Conservation (phyloP, 495 filamentous ascomycete species). For the Penicillium lagena region DNA sequence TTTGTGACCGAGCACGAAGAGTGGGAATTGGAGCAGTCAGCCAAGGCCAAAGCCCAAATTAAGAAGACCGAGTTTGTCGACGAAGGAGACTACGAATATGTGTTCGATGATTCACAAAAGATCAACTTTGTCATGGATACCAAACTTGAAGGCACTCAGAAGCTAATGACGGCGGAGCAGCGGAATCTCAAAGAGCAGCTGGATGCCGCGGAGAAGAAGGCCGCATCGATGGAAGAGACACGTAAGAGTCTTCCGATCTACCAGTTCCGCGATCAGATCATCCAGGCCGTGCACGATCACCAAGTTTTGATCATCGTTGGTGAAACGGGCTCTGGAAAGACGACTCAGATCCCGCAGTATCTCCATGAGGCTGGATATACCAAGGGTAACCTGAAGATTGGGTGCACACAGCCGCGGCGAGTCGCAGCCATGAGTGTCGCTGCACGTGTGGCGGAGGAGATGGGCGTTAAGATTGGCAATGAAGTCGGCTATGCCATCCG, state of each 20-base stretch:
- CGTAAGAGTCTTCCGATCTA: constrained; percentile 89
- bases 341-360: constrained; percentile 84
- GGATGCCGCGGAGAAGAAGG: constrained; percentile 81
- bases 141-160: constrained; percentile 58
- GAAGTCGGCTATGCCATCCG: constrained; percentile 95
- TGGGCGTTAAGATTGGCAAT: constrained; percentile 84
- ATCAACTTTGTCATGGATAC: constrained; percentile 82
- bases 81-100: constrained; percentile 86
- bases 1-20: constrained; percentile 93
- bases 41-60: constrained; percentile 87
- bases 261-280: constrained; percentile 67
- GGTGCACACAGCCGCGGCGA: constrained; percentile 75
- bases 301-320: constrained; percentile 85
- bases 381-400: constrained; percentile 53
- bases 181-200: constrained; percentile 69
- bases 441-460: constrained; percentile 88
- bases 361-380: constrained; percentile 86
- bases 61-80: constrained; percentile 66
- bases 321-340: constrained; percentile 85
- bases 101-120: constrained; percentile 83
- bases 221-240: constrained; percentile 80
- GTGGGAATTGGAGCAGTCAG: constrained; percentile 88
- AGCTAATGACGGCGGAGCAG: constrained; percentile 72
- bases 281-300: constrained; percentile 69
- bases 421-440: constrained; percentile 97